Percentiles rank a stretch among this genome's conserved stretches.
phyloP scores from a whole-genome alignment of 176 grass and related monocot genomes.

The Chloris gayana region DNA sequence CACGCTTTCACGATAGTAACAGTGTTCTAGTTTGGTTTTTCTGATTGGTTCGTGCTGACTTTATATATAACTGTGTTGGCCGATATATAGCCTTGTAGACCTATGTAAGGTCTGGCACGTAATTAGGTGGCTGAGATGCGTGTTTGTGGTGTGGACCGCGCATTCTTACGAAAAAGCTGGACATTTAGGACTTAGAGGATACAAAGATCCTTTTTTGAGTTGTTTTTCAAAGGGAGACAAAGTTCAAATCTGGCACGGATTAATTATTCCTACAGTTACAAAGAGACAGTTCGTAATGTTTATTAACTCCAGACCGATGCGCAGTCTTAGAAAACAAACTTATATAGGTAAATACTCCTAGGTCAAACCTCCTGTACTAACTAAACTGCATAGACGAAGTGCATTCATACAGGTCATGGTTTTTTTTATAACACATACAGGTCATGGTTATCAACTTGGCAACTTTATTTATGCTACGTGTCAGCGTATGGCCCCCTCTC shows the following conservation, averaged over 20 bases:
- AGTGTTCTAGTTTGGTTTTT: neutral
- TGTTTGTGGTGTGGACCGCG: constrained; percentile 26
- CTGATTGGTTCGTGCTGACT: neutral
- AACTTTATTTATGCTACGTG: neutral
- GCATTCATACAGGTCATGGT: neutral
- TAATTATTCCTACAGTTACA: constrained; percentile 7
- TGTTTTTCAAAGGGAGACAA: constrained; percentile 23
- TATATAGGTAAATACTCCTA: neutral
- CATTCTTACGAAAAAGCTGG: constrained; percentile 17
- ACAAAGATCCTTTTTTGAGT: constrained; percentile 1
- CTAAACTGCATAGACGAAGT: neutral
- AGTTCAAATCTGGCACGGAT: constrained; percentile 12
- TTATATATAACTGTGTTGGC: neutral
- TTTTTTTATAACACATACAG: no score
- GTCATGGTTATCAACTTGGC: no score
- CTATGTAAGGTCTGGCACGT: neutral
- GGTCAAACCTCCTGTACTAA: constrained; percentile 23
- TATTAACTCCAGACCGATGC: neutral
- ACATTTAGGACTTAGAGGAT: constrained; percentile 8
- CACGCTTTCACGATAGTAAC: constrained; percentile 7
- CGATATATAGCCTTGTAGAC: constrained; percentile 1
- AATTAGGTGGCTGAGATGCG: constrained; percentile 21
- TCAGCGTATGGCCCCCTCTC: neutral
- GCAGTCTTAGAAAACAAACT: constrained; percentile 1
- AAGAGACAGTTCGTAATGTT: neutral